Percentiles rank a stretch among this genome's conserved stretches.
phyloP scores from a whole-genome alignment of 176 grass and related monocot genomes.

The Cocos nucifera region DNA sequence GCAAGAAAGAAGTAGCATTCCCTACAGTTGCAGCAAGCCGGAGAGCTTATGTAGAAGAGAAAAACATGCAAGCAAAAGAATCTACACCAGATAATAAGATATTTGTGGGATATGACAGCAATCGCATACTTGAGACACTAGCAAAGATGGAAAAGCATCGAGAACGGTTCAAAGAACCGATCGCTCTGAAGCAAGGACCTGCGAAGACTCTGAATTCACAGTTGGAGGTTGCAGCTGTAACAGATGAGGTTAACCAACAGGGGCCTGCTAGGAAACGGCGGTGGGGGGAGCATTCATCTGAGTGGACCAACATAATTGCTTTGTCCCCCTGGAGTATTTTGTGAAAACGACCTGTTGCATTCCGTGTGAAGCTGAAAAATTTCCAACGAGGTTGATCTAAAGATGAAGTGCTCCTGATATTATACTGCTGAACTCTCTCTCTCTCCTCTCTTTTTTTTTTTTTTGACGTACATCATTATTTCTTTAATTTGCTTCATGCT shows the following conservation, averaged over 20 bases:
- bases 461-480: too few relatives aligned
- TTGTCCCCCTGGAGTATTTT: too few relatives aligned
- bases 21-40: slow-evolving; percentile 32
- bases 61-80: slow-evolving; percentile 19
- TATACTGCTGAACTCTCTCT: too few relatives aligned
- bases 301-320: too few relatives aligned
- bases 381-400: too few relatives aligned
- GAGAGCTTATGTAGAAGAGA: slow-evolving; percentile 2
- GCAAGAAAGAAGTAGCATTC: slow-evolving; percentile 16
- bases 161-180: slow-evolving; percentile 67
- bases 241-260: slow-evolving; percentile 42
- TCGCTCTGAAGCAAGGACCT: slow-evolving; percentile 22
- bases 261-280: slow-evolving; percentile 61
- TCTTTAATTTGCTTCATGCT: too few relatives aligned
- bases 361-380: too few relatives aligned
- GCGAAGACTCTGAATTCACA: slow-evolving; percentile 17
- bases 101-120: slow-evolving; percentile 22
- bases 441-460: too few relatives aligned
- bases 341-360: too few relatives aligned
- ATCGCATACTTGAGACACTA: slow-evolving; percentile 51
- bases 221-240: slow-evolving; percentile 12
- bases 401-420: too few relatives aligned
- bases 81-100: slow-evolving; percentile 6
- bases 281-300: slow-evolving; percentile 28
- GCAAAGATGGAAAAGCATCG: slow-evolving; percentile 69